Percentiles rank a stretch among this genome's conserved stretches.
phyloP scores from a whole-genome alignment of 768 basidiomycete species.

The Megacollybia marginata region DNA sequence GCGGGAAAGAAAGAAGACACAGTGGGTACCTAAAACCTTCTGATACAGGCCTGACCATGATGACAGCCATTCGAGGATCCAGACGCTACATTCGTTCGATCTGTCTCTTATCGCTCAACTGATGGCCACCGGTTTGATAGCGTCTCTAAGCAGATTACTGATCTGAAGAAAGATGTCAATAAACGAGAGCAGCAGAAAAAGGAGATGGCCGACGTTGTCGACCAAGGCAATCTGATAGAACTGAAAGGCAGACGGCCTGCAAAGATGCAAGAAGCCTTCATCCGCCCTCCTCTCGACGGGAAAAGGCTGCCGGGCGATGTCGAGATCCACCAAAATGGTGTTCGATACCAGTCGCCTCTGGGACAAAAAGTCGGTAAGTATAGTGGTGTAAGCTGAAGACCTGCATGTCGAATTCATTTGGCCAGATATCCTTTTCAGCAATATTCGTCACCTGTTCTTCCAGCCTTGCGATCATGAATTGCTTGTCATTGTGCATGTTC shows the following conservation, averaged over 20 bases:
- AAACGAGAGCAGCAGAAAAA: conserved; percentile 97
- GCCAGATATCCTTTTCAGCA: conserved; percentile 88
- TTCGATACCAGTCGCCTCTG: conserved; percentile 82
- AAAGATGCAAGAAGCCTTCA: conserved; percentile 86
- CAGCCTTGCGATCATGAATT: conserved; percentile 97
- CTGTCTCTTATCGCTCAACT: conserved; percentile 86
- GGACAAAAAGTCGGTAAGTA: conserved; percentile 85
- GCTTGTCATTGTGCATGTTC: conserved; percentile 88
- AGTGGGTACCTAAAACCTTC: conserved; percentile 30
- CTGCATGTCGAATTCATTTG: conserved; percentile 1
- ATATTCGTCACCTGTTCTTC: conserved; percentile 98
- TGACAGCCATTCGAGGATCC: conserved; percentile 91
- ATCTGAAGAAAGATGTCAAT: conserved; percentile 92
- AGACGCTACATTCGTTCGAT: conserved; percentile 92
- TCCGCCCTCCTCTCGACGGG: conserved; percentile 89
- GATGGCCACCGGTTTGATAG: conserved; percentile 86
- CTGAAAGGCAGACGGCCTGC: conserved; percentile 81
- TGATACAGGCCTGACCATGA: not conserved
- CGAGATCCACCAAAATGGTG: conserved; percentile 96
- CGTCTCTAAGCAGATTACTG: conserved; percentile 87
- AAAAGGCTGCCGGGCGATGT: conserved; percentile 96
- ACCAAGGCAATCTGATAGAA: conserved; percentile 87
- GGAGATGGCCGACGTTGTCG: conserved; percentile 96
- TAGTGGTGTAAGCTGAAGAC: not conserved
- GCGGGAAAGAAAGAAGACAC: conserved; percentile 99